A percentile compares a stretch with the other conserved stretches of the same genome.
Conservation (phyloP, 768 basidiomycete species). For the Hypholoma fasciculare region DNA sequence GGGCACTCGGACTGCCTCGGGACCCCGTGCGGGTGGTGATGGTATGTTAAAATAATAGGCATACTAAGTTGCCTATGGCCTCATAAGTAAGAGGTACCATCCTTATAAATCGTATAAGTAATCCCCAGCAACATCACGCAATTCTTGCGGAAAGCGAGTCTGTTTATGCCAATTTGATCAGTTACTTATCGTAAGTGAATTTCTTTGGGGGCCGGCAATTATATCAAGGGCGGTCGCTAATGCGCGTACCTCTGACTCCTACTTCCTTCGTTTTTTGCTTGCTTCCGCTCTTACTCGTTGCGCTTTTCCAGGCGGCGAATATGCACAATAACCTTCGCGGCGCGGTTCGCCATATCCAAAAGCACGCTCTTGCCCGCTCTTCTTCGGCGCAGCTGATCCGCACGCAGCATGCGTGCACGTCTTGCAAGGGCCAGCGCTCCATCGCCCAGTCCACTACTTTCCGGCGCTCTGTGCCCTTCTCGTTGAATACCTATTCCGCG, state of each 20-base stretch:
- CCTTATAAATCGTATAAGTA: neutral
- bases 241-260: neutral
- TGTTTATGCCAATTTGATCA: conserved; percentile 1
- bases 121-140: conserved; percentile 2
- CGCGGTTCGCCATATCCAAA: conserved; percentile 14
- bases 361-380: conserved; percentile 12
- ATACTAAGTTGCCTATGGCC: neutral
- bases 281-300: conserved; percentile 9
- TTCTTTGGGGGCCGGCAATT: conserved; percentile 7
- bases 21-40: neutral
- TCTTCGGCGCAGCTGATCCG: conserved; percentile 12
- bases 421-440: conserved; percentile 19
- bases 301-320: neutral
- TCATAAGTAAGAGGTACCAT: neutral
- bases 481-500: conserved; percentile 42
- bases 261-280: conserved; percentile 5
- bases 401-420: conserved; percentile 13
- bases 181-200: conserved; percentile 6
- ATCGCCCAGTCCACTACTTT: conserved; percentile 30
- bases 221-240: neutral
- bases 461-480: conserved; percentile 51
- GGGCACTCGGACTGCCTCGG: conserved; percentile 3
- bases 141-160: neutral
- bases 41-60: neutral
- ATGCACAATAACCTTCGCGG: conserved; percentile 22